phyloP scores from a whole-genome alignment of 176 grass and related monocot species.

The Aegilops tauschii region DNA sequence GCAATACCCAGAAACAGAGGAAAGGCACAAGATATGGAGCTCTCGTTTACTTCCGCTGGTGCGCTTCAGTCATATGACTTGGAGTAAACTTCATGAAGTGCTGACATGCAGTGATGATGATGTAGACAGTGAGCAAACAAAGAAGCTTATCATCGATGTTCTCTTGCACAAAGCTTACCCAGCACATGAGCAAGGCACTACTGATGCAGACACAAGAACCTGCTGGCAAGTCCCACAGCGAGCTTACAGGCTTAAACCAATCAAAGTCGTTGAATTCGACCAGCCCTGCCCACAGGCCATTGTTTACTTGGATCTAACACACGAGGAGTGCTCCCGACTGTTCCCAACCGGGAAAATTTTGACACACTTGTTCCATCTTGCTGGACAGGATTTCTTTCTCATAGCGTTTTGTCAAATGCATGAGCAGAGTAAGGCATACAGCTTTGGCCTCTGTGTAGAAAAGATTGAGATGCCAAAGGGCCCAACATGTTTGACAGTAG shows the following conservation, averaged over 20 bases:
- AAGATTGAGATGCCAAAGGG: constrained; percentile 44
- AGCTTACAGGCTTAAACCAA: constrained; percentile 61
- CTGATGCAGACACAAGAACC: constrained; percentile 38
- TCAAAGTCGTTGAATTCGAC: constrained; percentile 75
- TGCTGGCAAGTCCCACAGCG: constrained; percentile 36
- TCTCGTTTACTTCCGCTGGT: constrained; percentile 51
- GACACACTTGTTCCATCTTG: constrained; percentile 57
- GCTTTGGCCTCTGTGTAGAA: constrained; percentile 59
- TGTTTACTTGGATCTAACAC: constrained; percentile 66
- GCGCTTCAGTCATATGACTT: constrained; percentile 60
- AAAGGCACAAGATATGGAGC: constrained; percentile 52
- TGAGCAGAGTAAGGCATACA: constrained; percentile 53
- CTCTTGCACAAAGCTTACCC: constrained; percentile 66
- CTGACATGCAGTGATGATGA: constrained; percentile 40
- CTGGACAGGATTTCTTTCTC: constrained; percentile 64
- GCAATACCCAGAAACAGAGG: constrained; percentile 56
- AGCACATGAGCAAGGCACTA: constrained; percentile 43
- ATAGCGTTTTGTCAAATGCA: constrained; percentile 58
- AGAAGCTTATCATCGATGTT: constrained; percentile 55
- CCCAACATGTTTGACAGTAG: constrained; percentile 56
- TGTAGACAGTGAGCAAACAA: constrained; percentile 51
- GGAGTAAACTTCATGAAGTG: constrained; percentile 60
- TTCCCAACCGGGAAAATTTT: constrained; percentile 57
- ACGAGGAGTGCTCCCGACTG: constrained; percentile 59
- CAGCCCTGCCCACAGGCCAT: constrained; percentile 61